Evolutionary conservation across 2,329 filamentous ascomycete genomes (phyloP).

Genomic region (Fusarium sp.): DNA sequence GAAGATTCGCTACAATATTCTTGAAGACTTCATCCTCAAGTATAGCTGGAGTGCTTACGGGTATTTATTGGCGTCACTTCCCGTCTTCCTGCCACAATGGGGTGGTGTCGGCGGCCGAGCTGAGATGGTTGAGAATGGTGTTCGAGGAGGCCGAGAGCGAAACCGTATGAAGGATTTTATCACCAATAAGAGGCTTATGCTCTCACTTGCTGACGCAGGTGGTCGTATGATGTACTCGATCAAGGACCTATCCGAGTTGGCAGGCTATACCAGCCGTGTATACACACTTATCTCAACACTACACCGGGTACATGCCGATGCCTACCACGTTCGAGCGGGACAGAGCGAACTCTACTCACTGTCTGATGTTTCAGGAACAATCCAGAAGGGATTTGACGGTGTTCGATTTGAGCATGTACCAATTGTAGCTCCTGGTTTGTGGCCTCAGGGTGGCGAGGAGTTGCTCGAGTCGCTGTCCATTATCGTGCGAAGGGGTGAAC

Average conservation of each 20-base stretch:
- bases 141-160: conserved; percentile 74
- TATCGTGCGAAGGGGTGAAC: conserved; percentile 89
- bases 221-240: conserved; percentile 99
- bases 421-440: conserved; percentile 87
- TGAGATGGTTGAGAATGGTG: conserved; percentile 69
- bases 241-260: conserved; percentile 95
- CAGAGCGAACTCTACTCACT: conserved; percentile 87
- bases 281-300: conserved; percentile 96
- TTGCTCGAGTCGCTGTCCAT: conserved; percentile 90
- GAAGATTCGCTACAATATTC: conserved; percentile 98
- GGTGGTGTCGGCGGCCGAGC: conserved; percentile 82
- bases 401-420: conserved; percentile 94
- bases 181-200: conserved; percentile 98
- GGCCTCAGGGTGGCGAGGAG: conserved; percentile 91
- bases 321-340: conserved; percentile 78
- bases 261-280: conserved; percentile 94
- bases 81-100: conserved; percentile 95
- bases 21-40: conserved; percentile 97
- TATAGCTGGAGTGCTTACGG: conserved; percentile 99
- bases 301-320: conserved; percentile 90
- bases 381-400: conserved; percentile 94
- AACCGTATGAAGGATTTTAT: conserved; percentile 98
- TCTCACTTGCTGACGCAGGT: conserved; percentile 94
- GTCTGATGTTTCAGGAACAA: conserved; percentile 91
- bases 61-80: conserved; percentile 91